Evolutionary conservation across 257 asterid genomes (phyloP).

Genomic region (Solanum microdontum): DNA sequence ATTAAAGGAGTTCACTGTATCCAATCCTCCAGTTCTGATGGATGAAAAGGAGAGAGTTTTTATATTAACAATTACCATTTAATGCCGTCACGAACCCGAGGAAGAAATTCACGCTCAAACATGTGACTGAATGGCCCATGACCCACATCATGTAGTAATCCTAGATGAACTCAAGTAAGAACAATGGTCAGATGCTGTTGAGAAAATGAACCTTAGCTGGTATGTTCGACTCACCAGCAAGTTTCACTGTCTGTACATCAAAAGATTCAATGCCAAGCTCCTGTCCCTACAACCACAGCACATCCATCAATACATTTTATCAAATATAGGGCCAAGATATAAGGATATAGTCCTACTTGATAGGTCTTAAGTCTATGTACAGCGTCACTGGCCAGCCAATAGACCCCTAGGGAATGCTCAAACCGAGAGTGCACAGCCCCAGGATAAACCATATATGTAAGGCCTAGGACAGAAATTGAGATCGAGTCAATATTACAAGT

Average conservation of each 20-base stretch:
- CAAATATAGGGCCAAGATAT: slow-evolving; percentile 6
- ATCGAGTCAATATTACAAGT: slow-evolving; percentile 5
- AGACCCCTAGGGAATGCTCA: slow-evolving; percentile 93
- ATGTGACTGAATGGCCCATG: slow-evolving; percentile 96
- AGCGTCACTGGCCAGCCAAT: slow-evolving; percentile 83
- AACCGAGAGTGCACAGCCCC: slow-evolving; percentile 96
- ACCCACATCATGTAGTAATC: slow-evolving; percentile 89
- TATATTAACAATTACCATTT: slow-evolving; percentile 37
- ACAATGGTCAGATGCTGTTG: slow-evolving; percentile 3
- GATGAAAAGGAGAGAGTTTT: not conserved
- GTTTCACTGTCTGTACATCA: slow-evolving; percentile 64
- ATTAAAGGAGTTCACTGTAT: not conserved
- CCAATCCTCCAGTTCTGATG: not conserved
- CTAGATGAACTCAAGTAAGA: slow-evolving; percentile 28
- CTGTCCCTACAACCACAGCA: slow-evolving; percentile 46
- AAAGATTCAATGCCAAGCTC: slow-evolving; percentile 68
- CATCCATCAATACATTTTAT: slow-evolving; percentile 5
- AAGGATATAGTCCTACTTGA: slow-evolving; percentile 41
- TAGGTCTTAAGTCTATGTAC: slow-evolving; percentile 44
- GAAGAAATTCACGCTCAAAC: slow-evolving; percentile 77
- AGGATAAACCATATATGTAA: slow-evolving; percentile 71
- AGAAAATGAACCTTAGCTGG: not conserved
- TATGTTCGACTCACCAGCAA: slow-evolving; percentile 48
- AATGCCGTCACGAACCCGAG: slow-evolving; percentile 36
- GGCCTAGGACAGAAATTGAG: slow-evolving; percentile 30